Base-by-base conservation (phyloP, 441 rosid species). In the Jatropha multifida region DNA sequence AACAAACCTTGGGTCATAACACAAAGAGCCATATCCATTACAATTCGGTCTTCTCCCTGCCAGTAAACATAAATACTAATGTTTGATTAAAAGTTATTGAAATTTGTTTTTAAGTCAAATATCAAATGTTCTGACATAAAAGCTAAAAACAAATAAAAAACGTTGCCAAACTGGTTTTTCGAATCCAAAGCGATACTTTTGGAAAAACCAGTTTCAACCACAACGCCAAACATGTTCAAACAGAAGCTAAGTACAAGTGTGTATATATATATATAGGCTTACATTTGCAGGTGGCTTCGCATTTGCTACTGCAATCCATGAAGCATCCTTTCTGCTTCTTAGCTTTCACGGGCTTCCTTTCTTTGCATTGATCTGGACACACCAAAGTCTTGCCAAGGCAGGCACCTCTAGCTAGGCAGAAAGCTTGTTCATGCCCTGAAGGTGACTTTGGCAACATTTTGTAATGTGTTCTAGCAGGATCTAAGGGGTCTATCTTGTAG, bases 221-320 rank as follows among this genome's bases (percentile, higher is more conserved):
- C 23, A 41, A 59, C 3, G 26, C 10, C 27, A 15, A 69, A 32
- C 58, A 4, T 14, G 7, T 42, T 14, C 69, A 48, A 49, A 26
- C 14, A 18, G 37, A 8, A 41, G 26, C 4, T 54, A 73, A 13
- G 2, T 17, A 18, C 6, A 40, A 40, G 12, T 17, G 9, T 60
- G 23, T 48, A 68, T 42, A 42, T 5, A 42, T 42, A 8, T 42
- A 42, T 60, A 27, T 48, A 68, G 60, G 72, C 93, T 84, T 87
- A 94, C 98, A 88, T 81, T 86, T 91, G 91, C 98, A 94, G 46
- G 90, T 91, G 88, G 82, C 96, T 86, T 94, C 98, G 67, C 97
- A 92, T 82, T 83, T 91, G 90, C 87, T 88, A 65, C 94, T 85
- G 87, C 92, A 91, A 63, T 92, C 89, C 70, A 92, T 65, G 84